These are phyloP conservation scores for Tylopilus intermedius DNA, from an alignment of 768 basidiomycete genomes.

Conservation along the genomic window DNA sequence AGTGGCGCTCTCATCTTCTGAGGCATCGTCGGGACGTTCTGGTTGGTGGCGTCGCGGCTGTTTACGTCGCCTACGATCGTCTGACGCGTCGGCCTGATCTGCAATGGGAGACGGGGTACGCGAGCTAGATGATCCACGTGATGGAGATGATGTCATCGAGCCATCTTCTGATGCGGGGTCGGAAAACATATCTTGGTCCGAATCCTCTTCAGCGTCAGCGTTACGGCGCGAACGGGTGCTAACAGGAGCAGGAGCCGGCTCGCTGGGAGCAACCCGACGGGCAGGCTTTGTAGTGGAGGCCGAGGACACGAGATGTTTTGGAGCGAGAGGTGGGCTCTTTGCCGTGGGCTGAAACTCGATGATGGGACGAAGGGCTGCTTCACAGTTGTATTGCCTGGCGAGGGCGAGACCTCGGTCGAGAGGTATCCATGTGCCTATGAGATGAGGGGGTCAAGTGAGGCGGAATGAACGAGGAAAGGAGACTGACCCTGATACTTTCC, in stretches of 20 bases:
- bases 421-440: constrained; percentile 95
- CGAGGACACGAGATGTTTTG: constrained; percentile 84
- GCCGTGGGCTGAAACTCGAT: constrained; percentile 89
- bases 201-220: constrained; percentile 46
- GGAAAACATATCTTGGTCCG: constrained; percentile 62
- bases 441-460: neutral
- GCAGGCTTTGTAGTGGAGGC: constrained; percentile 40
- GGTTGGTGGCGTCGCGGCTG: constrained; percentile 44
- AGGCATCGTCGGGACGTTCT: constrained; percentile 41
- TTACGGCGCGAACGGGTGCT: constrained; percentile 60
- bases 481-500: constrained; percentile 97
- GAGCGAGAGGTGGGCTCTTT: constrained; percentile 90
- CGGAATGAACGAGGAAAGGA: constrained; percentile 6
- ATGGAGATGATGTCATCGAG: constrained; percentile 86
- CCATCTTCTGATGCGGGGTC: constrained; percentile 78
- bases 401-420: constrained; percentile 82
- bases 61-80: constrained; percentile 36
- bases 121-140: constrained; percentile 82
- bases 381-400: constrained; percentile 91
- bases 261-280: constrained; percentile 24
- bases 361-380: constrained; percentile 79
- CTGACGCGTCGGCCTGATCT: constrained; percentile 25
- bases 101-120: constrained; percentile 87
- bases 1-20: constrained; percentile 38
- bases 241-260: constrained; percentile 22